These are phyloP conservation scores for Blepharisma stoltei DNA, from an alignment of 73 alveolate species.

Conservation along the genomic window DNA sequence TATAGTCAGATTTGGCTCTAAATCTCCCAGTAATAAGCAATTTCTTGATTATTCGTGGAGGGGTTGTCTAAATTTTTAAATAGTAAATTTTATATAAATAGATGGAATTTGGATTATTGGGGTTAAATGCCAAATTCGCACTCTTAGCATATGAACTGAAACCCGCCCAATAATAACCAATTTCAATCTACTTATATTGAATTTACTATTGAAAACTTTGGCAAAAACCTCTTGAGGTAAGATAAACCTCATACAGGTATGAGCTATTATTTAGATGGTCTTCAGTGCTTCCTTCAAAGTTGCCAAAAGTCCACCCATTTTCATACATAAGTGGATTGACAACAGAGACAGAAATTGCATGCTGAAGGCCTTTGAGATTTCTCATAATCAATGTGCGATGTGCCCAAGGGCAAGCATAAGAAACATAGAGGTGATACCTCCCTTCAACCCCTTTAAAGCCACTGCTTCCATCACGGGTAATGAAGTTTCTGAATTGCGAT, in stretches of 20 bases:
- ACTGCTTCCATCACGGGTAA: background rate
- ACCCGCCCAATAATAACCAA: no score
- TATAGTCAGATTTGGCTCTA: background rate
- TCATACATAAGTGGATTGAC: constrained; percentile 5
- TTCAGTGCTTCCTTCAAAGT: constrained; percentile 21
- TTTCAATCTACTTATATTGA: no score
- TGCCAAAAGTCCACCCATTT: constrained; percentile 18
- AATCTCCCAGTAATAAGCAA: no score
- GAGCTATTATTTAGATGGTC: constrained; percentile 14
- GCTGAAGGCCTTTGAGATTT: constrained; percentile 39
- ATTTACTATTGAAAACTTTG: no score
- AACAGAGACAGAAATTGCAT: constrained; percentile 41
- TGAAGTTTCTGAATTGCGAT: background rate
- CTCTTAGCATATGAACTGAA: no score
- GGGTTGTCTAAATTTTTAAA: no score
- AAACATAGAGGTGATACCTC: constrained; percentile 44
- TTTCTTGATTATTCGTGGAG: no score
- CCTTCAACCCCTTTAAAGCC: constrained; percentile 2
- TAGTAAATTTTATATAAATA: no score
- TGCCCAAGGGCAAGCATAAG: constrained; percentile 62
- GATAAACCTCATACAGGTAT: constrained; percentile 27
- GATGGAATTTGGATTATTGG: no score
- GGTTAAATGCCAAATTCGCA: no score
- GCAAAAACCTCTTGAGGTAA: no score
- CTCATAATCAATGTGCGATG: constrained; percentile 35